Base-by-base conservation (phyloP, 2,329 filamentous ascomycete genomes). In the Trichoderma sp. region DNA sequence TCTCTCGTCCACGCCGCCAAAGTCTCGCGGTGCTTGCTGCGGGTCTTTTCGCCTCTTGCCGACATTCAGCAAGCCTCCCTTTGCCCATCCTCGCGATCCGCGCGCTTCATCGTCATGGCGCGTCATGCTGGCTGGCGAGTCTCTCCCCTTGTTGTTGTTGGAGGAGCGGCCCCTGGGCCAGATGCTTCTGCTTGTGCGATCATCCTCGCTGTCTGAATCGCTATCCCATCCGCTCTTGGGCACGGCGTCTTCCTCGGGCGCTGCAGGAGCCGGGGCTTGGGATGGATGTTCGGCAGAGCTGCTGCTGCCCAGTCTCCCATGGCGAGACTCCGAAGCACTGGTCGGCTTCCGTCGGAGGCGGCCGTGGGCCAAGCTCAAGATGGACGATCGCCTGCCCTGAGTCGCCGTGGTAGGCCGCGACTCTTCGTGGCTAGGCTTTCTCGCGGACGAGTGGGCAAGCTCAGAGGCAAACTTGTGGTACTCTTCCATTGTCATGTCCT, bases 391-490 rank as follows among this genome's bases (percentile, higher is more conserved):
- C 66, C 71, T 73, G 43, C 65, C 69, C 56, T 63, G 59, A 13
- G 37, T 4, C 18, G 58, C 43, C 11, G 58, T 34, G 1, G 60
- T 11, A 13, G 51, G n/a, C 5, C 28, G 24, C 5, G 26, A 51
- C 24, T 69, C 68, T 18, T 61, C 49, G 18, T 37, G 8, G 46
- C 69, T 46, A 21, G 61, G 65, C 4, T 59, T 37, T 13, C 67
- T 28, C 26, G n/a, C 72, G 21, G 59, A 54, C 6, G 64, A 58
- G n/a, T 58, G 21, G 6, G 79, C 79, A 30, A 81, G 72, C 61
- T 76, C 74, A 21, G 74, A 74, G 18, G 78, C 74, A 59, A 81
- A 76, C 10, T 74, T 74, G 67, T 81, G 79, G 37, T 81, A 81
- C 52, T 80, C 79, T 54, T 75, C 75, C 2, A 78, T 75, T 5